Evolutionary conservation across 1,284 basidiomycete genomes (phyloP).

Genomic region (Rhizoctonia solani): DNA sequence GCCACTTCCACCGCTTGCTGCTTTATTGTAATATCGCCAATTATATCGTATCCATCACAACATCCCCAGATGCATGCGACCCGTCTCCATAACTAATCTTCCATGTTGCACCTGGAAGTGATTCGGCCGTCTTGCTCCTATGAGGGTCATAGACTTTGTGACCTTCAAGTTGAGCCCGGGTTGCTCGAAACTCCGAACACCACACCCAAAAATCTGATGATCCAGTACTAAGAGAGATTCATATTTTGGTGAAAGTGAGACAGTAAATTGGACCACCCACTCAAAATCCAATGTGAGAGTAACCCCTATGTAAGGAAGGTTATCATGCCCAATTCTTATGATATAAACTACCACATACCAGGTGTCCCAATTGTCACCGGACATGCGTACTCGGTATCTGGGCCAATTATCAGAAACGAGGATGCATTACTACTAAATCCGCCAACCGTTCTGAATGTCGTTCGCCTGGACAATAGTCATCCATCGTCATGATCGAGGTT

Average conservation of each 20-base stretch:
- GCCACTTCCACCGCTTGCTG: constrained; percentile 36
- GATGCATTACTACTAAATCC: not conserved
- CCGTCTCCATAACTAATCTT: constrained; percentile 37
- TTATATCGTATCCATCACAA: constrained; percentile 33
- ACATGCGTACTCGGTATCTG: constrained; percentile 34
- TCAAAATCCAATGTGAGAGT: constrained; percentile 22
- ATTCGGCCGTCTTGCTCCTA: constrained; percentile 23
- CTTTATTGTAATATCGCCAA: constrained; percentile 32
- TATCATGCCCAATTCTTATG: too few species aligned
- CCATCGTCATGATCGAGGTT: too few species aligned
- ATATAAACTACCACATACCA: not conserved
- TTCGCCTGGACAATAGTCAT: constrained; percentile 28
- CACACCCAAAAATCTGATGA: constrained; percentile 37
- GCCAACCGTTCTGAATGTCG: constrained; percentile 32
- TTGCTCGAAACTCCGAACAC: constrained; percentile 30
- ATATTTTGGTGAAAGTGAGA: not conserved
- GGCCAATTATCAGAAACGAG: not conserved
- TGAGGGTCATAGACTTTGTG: constrained; percentile 35
- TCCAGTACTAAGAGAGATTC: constrained; percentile 14
- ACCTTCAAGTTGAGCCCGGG: not conserved
- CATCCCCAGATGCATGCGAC: constrained; percentile 35
- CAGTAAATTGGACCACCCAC: not conserved
- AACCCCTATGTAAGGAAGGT: not conserved
- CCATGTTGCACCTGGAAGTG: constrained; percentile 30
- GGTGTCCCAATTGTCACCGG: constrained; percentile 33